Base-by-base conservation (phyloP, 2,329 filamentous ascomycete genomes). In the Cordyceps pruinosa region DNA sequence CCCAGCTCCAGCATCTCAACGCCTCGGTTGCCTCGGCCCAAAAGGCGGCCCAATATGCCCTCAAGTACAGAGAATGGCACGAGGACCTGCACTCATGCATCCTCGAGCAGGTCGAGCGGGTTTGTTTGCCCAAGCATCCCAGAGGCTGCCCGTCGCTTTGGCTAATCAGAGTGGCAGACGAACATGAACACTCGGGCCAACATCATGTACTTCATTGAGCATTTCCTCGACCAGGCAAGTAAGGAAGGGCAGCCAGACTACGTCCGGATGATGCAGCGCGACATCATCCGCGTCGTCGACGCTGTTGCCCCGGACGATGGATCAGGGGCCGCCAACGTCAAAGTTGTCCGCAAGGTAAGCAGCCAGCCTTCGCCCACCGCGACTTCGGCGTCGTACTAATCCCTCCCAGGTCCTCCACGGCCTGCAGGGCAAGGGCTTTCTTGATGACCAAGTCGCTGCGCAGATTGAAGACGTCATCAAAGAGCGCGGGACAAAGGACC, bases 121-220 rank as follows among this genome's bases (percentile, higher is more conserved):
- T 90, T 70, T 63, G 77, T 69, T n/a, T 51, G 34, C 35, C 34
- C 15, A 44, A 48, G 25, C 26, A n/a, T 4, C 15, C 12, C 15
- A 10, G 5, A 2, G 13, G 12, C 2, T 37, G 23, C 15, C 30
- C 9, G 28, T 15, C 4, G n/a, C 13, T 34, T 28, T 50, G 23
- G 13, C 49, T 58, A 26, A 60, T 17, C 39, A 54, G 39, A 30
- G 15, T 17, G 21, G 32, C 49, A 92, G 83, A 96, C 90, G 64
- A 93, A 89, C 63, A 96, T 99, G 88, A 99, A 99, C 73, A 96
- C 87, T 52, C 83, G 93, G 60, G 95, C 94, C 59, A 99, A 99
- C 70, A 97, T 99, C 71, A 96, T 99, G 88, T 99, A 96, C 74
- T 99, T 99, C 73, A 88, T 99, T 68, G 93, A 97, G 68, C 88